Evolutionary conservation across 1,284 basidiomycete genomes (phyloP), one percentile per base, ranked within the genome.

Genomic region (Ceratorhiza oryzae-sativae): DNA sequence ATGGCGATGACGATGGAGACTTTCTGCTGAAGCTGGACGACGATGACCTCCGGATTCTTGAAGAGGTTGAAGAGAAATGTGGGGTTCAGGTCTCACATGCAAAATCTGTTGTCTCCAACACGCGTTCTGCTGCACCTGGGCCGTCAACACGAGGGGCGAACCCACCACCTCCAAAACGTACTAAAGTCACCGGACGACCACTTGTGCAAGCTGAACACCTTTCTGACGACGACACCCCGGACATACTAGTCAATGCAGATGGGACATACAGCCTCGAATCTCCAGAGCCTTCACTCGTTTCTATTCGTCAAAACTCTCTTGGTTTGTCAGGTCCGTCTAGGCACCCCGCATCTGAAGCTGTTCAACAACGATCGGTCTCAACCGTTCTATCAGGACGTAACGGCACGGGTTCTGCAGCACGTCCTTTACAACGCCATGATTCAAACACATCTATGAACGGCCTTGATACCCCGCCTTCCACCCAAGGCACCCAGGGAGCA

Each of bases 1-100:
- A 67, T 55, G 63, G 49, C 41, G 63, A 67, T 32, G 63, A 67
- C 25, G 63, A 67, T 13, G 63, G 55, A 18, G 45, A 49, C n/a
- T 63, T 63, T 39, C 61, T 63, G 18, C 46, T 65, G n/a, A 53
- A 55, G 20, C 32, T 67, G 63, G 63, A n/a, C 23, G 63, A 67
- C 25, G 63, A 67, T 23, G 63, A 53, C 49, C 25, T 67, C 18
- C 63, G 63, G 25, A 67, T 39, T 15, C 63, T 67, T 6, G 49
- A 48, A 23, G 63, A 67, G 51, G 63, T 67, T 23, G 63, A 67
- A 42, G 63, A 67, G 32, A 67, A 67, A 42, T 67, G 48, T 20
- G 63, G 51, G 55, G 41, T 67, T 27, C n/a, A 30, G 12, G 18
- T 55, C 20, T 42, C 49, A 6, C 32, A 67, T 25, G 9, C n/a